A percentile compares a stretch with the other conserved stretches of the same genome.
phyloP scores from a whole-genome alignment of 495 filamentous ascomycete species.

The Parachaetomium inaequale region DNA sequence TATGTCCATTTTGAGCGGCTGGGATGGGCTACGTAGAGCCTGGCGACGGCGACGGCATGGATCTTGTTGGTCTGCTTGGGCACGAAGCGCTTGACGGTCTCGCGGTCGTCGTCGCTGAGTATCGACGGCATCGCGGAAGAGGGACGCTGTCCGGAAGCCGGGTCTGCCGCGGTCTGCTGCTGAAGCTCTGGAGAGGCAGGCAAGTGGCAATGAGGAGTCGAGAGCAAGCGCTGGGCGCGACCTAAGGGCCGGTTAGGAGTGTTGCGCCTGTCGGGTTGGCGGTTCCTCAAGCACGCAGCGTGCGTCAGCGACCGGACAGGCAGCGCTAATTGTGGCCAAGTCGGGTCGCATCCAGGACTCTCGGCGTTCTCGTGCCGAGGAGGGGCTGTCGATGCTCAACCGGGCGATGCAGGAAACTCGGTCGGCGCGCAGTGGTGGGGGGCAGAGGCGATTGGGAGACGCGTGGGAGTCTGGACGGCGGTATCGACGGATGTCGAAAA shows the following conservation, averaged over 20 bases:
- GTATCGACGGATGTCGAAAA: not conserved
- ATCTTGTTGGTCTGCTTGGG: conserved; percentile 95
- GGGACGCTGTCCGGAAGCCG: not conserved
- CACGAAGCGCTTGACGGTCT: conserved; percentile 84
- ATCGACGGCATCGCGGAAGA: conserved; percentile 73
- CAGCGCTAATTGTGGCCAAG: conserved; percentile 6
- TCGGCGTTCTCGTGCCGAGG: not conserved
- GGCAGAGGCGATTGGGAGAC: not conserved
- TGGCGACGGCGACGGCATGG: conserved; percentile 85
- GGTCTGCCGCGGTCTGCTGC: not conserved
- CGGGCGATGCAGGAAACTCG: not conserved
- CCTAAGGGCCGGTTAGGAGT: not conserved
- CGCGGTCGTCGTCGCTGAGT: conserved; percentile 85
- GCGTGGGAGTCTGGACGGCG: not conserved
- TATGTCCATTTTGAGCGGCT: conserved; percentile 85
- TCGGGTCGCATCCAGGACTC: not conserved
- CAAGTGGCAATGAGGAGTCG: not conserved
- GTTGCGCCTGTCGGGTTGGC: not conserved
- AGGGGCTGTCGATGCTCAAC: conserved; percentile 2
- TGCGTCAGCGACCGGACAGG: not conserved
- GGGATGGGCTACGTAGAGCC: conserved; percentile 91
- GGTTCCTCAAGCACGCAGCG: not conserved
- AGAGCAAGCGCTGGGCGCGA: not conserved
- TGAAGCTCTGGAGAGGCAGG: not conserved
- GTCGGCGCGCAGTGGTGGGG: not conserved